Percentiles rank a stretch among this genome's conserved stretches.
phyloP scores from a whole-genome alignment of 2,329 filamentous ascomycete genomes.

The Calonectria pauciramosa region DNA sequence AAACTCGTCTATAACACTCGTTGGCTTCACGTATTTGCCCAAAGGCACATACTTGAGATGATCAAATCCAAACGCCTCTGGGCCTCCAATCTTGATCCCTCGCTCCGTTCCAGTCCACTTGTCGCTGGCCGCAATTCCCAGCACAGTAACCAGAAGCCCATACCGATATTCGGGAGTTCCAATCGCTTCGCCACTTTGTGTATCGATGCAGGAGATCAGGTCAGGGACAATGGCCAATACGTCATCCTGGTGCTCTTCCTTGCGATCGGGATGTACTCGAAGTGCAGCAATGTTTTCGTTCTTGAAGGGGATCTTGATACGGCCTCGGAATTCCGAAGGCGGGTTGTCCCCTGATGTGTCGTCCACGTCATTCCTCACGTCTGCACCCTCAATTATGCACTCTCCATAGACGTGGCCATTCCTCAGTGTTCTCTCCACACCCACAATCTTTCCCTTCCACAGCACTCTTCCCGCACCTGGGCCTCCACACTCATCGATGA shows the following conservation, averaged over 20 bases:
- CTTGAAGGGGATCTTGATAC: constrained; percentile 77
- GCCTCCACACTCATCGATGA: constrained; percentile 71
- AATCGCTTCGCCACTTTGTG: constrained; percentile 68
- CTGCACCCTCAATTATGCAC: constrained; percentile 66
- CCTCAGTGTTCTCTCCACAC: constrained; percentile 68
- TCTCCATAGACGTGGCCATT: constrained; percentile 73
- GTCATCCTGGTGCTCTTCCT: constrained; percentile 55
- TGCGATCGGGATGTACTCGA: constrained; percentile 47
- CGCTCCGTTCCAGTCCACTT: constrained; percentile 60
- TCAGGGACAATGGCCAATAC: constrained; percentile 70
- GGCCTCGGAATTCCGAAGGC: constrained; percentile 55
- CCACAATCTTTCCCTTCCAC: constrained; percentile 75
- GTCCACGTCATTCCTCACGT: constrained; percentile 51
- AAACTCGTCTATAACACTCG: constrained; percentile 68
- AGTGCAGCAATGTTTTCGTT: constrained; percentile 80
- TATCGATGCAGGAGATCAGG: constrained; percentile 68
- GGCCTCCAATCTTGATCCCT: constrained; percentile 65
- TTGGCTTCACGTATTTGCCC: constrained; percentile 63
- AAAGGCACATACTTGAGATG: constrained; percentile 63
- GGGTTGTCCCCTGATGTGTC: constrained; percentile 4
- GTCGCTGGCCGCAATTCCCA: constrained; percentile 61
- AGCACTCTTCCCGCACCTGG: constrained; percentile 66
- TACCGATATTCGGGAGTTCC: constrained; percentile 71
- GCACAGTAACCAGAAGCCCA: constrained; percentile 63
- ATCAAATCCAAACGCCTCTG: constrained; percentile 61